Percentiles rank a stretch among this genome's conserved stretches.
Evolutionary conservation across 2,329 filamentous ascomycete genomes (phyloP).

Genomic region (Domatiomyces catenatus): DNA sequence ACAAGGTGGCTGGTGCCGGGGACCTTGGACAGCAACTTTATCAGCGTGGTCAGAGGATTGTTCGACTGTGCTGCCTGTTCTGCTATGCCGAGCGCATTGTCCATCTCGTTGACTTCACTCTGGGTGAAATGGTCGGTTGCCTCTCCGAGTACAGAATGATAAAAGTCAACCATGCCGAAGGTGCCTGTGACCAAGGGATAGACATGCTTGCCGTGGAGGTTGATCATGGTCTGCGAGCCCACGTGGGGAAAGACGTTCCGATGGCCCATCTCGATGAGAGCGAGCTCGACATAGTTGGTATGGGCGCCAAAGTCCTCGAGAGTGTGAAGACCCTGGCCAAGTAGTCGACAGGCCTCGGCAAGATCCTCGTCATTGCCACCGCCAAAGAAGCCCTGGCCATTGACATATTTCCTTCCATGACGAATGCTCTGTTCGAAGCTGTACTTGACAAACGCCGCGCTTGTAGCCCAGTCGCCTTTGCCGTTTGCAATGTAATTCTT

Average conservation of each 20-base stretch:
- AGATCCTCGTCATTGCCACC: conserved; percentile 63
- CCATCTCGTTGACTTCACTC: conserved; percentile 68
- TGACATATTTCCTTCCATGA: conserved; percentile 60
- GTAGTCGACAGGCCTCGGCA: conserved; percentile 62
- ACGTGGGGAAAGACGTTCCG: conserved; percentile 58
- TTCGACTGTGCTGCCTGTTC: conserved; percentile 34
- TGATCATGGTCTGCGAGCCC: conserved; percentile 50
- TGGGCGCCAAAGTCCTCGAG: conserved; percentile 68
- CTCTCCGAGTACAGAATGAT: conserved; percentile 63
- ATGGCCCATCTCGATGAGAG: conserved; percentile 56
- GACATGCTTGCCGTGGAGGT: conserved; percentile 48
- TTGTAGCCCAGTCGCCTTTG: conserved; percentile 72
- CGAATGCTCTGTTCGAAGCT: conserved; percentile 61
- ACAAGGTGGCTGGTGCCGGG: conserved; percentile 57
- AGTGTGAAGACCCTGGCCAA: conserved; percentile 62
- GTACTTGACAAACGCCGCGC: conserved; percentile 65
- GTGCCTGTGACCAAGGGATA: conserved; percentile 57
- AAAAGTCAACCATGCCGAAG: conserved; percentile 70
- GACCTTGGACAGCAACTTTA: conserved; percentile 58
- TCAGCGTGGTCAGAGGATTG: conserved; percentile 43
- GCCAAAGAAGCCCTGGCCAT: conserved; percentile 40
- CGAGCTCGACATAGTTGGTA: conserved; percentile 70
- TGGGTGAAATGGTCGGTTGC: conserved; percentile 74
- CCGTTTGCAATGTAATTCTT: conserved; percentile 99
- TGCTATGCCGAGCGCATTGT: conserved; percentile 57